Base-by-base conservation (phyloP, 1,284 basidiomycete genomes). In the Trametes sp. region DNA sequence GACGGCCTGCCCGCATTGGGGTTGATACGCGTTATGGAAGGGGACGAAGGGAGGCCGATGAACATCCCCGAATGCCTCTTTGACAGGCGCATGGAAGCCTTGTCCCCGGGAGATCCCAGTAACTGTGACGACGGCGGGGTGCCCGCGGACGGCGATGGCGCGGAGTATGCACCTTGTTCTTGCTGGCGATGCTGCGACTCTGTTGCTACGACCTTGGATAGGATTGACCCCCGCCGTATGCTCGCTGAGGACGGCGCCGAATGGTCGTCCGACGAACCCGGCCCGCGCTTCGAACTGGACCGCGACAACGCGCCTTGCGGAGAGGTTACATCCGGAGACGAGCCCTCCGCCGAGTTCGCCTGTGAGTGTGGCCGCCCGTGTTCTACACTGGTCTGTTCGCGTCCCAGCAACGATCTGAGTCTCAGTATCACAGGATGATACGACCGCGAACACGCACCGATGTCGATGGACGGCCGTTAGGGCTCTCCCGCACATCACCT, bases 11-110 rank as follows among this genome's bases (percentile, higher is more conserved):
- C 59, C 5, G 60, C 52, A 60, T 51, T 60, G 9, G 59, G 29
- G 49, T 59, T 58, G 55, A 51, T 53, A 21, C 66, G 66, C 28
- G 44, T 65, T 13, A 68, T 57, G 59, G 66, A 65, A 46, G 66
- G 66, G 14, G 66, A 68, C 45, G 66, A 62, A 4, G 66, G 66
- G 14, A 68, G 54, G 35, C 66, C 66, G 26, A 68, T 63, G 57
- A 65, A 68, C 66, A 68, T 65, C 29, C 66, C 62, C 21, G 66
- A 68, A 52, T 62, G 59, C 29, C 66, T 53, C 52, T 68, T 68
- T 38, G 66, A 68, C 59, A 67, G 54, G 3, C 63, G 63, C 21
- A 57, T 51, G 48, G 63, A 68, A 59, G 66, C 24, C 49, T 62
- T 57, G 48, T 63, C 64, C 31, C 57, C 44, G 11, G 64, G 66